These are phyloP conservation scores for Pestalotiopsis sp. DNA, from an alignment of 2,329 filamentous ascomycete genomes.

Conservation along the genomic window DNA sequence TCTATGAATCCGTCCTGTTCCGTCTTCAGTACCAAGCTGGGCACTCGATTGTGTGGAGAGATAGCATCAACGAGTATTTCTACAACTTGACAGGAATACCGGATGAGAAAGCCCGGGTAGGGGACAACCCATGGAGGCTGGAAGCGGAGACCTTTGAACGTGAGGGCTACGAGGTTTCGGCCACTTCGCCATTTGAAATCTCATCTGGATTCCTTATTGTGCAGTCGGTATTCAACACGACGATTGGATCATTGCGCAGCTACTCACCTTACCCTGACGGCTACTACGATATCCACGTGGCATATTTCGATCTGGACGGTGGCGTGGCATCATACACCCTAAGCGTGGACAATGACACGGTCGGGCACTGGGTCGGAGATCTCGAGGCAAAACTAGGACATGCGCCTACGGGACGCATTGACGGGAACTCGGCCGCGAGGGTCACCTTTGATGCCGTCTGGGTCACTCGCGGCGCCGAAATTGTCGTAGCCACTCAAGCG, in stretches of 20 bases:
- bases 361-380: constrained; percentile 63
- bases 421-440: constrained; percentile 66
- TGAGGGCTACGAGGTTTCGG: constrained; percentile 55
- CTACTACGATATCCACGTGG: constrained; percentile 64
- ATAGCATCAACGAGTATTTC: constrained; percentile 68
- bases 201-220: constrained; percentile 58
- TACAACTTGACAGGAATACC: constrained; percentile 60
- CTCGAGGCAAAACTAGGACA: constrained; percentile 62
- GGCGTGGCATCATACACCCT: constrained; percentile 59
- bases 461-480: constrained; percentile 27
- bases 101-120: constrained; percentile 57
- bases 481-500: constrained; percentile 49
- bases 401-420: constrained; percentile 57
- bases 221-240: constrained; percentile 49
- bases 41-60: constrained; percentile 71
- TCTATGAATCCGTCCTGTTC: constrained; percentile 60
- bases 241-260: constrained; percentile 46
- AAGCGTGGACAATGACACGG: constrained; percentile 49
- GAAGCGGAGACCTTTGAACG: constrained; percentile 69
- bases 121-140: constrained; percentile 64
- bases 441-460: constrained; percentile 48
- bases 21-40: constrained; percentile 67
- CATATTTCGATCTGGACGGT: constrained; percentile 66
- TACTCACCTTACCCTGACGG: constrained; percentile 44
- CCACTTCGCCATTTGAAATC: constrained; percentile 59